Evolutionary conservation across 1,284 basidiomycete genomes (phyloP).

Genomic region (Golubevia pallescens): DNA sequence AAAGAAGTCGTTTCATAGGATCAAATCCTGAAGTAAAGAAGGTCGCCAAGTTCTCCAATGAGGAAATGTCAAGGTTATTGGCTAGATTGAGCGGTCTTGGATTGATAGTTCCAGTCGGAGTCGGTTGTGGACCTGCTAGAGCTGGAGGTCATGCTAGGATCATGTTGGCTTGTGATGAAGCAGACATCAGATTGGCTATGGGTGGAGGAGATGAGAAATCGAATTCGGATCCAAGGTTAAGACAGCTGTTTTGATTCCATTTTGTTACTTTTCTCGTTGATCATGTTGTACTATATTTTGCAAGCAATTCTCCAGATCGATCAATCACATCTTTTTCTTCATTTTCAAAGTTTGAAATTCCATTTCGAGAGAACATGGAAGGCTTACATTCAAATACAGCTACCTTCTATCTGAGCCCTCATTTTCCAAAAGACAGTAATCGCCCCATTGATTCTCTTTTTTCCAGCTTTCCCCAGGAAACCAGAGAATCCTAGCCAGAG

Average conservation of each 20-base stretch:
- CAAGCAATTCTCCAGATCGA: not conserved
- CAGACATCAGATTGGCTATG: constrained; percentile 49
- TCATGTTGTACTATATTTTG: too few species aligned
- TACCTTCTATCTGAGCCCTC: constrained; percentile 1
- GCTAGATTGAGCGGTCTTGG: constrained; percentile 19
- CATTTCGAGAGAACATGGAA: not conserved
- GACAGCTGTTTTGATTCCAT: constrained; percentile 7
- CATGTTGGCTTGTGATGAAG: constrained; percentile 47
- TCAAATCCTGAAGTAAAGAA: too few species aligned
- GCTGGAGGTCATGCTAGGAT: constrained; percentile 39
- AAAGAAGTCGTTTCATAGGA: constrained; percentile 33
- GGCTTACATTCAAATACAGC: not conserved
- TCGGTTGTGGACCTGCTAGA: constrained; percentile 40
- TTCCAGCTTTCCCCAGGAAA: constrained; percentile 18
- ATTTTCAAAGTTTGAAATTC: not conserved
- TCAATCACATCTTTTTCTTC: not conserved
- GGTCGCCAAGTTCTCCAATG: not conserved
- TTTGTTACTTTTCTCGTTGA: constrained; percentile 8
- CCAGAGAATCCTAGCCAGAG: constrained; percentile 41
- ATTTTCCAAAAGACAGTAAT: constrained; percentile 39
- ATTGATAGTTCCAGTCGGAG: constrained; percentile 47
- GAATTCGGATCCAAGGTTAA: not conserved
- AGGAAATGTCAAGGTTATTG: not conserved
- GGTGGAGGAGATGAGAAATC: constrained; percentile 29
- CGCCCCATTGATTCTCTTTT: constrained; percentile 26